Base-by-base conservation (phyloP, 1,139 yeast genomes). In the Blastobotrys apis region DNA sequence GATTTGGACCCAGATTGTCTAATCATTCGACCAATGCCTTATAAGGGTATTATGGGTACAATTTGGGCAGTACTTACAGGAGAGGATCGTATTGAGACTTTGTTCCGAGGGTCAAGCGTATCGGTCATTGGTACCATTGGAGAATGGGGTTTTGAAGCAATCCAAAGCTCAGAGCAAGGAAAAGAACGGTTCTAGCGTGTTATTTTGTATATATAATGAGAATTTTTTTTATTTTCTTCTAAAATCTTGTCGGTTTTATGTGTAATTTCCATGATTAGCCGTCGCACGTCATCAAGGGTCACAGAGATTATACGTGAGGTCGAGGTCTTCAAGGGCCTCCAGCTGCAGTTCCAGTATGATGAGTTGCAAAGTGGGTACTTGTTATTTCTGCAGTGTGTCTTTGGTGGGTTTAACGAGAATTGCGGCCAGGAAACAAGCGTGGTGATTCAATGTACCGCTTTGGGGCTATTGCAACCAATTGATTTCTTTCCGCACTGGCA, bases 51-150 rank as follows among this genome's bases (percentile, higher is more conserved):
- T 22, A 62, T 74, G 47, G 68, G 74, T 10, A 72, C 82, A 0
- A 50, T 77, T 20, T 75, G 77, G 68, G 69, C 69, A 47, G 63
- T 78, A 8, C 50, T 72, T 33, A 56, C 64, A 26, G 73, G 73
- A n/a, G 62, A 64, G 36, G 61, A 60, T 47, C 60, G 69, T 51
- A 63, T 68, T 9, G 69, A 70, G 37, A 62, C 70, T 25, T 69
- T 88, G 44, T 88, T 86, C 72, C 77, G 90, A 55, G 97, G 97
- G 37, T 92, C 97, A 97, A 76, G 88, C 62, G 81, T 87, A 32
- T 94, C 95, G 15, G 72, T 84, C 12, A 64, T 86, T 53, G 87
- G 92, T 50, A 77, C 85, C 9, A 64, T 85, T 44, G 92, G 95
- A 17, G 82, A 81, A 48, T 88, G 95, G 84, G 92, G 95, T 4